Evolutionary conservation across 176 grass and related monocot genomes (phyloP), one percentile per base, ranked within the genome.

Genomic region (Zoysia japonica): DNA sequence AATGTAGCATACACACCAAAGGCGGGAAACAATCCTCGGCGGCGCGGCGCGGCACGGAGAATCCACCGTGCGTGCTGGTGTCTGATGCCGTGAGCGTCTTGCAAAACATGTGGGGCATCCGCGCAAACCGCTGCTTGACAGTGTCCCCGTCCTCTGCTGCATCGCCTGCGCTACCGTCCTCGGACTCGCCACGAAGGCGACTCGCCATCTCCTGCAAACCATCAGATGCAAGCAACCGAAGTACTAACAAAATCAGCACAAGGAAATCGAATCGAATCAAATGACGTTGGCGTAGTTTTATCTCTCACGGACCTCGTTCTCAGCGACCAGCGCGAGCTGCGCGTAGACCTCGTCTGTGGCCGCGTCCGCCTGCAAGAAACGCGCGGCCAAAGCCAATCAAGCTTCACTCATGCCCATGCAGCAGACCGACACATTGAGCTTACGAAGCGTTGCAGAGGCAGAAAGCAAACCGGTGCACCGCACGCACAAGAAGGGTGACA

Each of bases 21-120:
- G 92, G 96, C 36, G 96, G 92, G 85, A 99, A 99, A 78, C 96
- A 99, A 76, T 99, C 96, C 86, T 99, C 92, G 46, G 96, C 96
- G 63, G 96, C 96, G 60, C 90, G 92, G 71, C 96, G 96, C 36
- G 96, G 92, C 52, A 99, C 92, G 52, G 96, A 99, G 86, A 99
- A 99, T n/a, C 96, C 96, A 17, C 96, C 96, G 74, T 99, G 96
- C 65, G 96, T 99, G 75, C 96, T 99, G 54, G 96, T 99, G 86
- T 99, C 92, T 37, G 92, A 99, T 3, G 96, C 92, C 36, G 96
- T 99, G 43, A 99, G 88, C 40, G 92, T 99, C 90, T 99, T 99
- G 86, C 96, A 99, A 85, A 99, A 99, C 96, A 99, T 99, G 71
- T 99, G 96, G 36, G 96, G 86, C 70, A 91, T 93, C 64, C 89